These are phyloP conservation scores for Oryza glumipatula DNA, from an alignment of 176 grass and related monocot genomes.

Conservation along the genomic window DNA sequence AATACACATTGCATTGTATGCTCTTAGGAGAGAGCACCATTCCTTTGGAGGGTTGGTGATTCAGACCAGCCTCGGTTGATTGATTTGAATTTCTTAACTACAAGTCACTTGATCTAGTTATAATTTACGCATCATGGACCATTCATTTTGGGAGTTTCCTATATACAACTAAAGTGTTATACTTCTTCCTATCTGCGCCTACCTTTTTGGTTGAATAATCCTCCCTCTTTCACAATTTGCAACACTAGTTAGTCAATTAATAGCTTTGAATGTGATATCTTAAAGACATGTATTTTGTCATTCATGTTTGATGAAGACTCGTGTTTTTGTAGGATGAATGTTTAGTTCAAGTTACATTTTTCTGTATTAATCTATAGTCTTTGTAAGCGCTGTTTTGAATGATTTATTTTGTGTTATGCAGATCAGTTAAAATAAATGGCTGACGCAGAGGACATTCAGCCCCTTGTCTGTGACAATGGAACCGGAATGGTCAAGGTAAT, in stretches of 20 bases:
- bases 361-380: slow-evolving; percentile 16
- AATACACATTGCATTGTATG: slow-evolving; percentile 17
- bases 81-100: slow-evolving; percentile 9
- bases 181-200: neutral
- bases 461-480: slow-evolving; percentile 94
- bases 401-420: slow-evolving; percentile 9
- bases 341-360: neutral
- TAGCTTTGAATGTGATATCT: neutral
- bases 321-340: neutral
- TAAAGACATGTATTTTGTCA: neutral
- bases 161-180: no score
- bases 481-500: slow-evolving; percentile 92
- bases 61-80: neutral
- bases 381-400: neutral
- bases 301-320: slow-evolving; percentile 2
- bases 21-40: neutral
- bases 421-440: slow-evolving; percentile 58
- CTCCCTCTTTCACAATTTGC: neutral
- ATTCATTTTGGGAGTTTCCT: neutral
- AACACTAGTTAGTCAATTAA: neutral
- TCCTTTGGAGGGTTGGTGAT: slow-evolving; percentile 7
- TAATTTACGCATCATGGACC: neutral
- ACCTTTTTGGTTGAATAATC: slow-evolving; percentile 4
- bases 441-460: slow-evolving; percentile 79
- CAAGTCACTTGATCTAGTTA: neutral